Evolutionary conservation across 306 rosid genomes (phyloP), one percentile per base, ranked within the genome.

Genomic region (Rosa multiflora): DNA sequence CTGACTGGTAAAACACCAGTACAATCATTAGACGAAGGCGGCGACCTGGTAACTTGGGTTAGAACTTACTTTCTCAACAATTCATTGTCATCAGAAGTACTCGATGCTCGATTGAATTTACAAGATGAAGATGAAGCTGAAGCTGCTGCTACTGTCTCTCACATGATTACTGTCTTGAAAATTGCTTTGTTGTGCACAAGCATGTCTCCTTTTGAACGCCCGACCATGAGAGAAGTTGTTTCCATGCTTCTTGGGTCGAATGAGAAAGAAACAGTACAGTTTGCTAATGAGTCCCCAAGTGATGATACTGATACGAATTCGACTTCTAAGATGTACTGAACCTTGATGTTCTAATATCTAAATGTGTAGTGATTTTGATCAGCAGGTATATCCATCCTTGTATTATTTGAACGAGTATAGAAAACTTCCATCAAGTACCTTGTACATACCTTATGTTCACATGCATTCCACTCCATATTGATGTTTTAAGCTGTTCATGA

Each of bases 11-110:
- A 75, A 87, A 78, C 91, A 15, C 95, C 97, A 0, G 93, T 91
- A 23, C 97, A 90, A 78, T 83, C 97, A 35, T 11, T 90, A 62
- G 98, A 93, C 6, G 89, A 87, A 79, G 93, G 98, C 15, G 92
- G 98, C 0, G 97, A 90, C 81, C 97, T 91, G 53, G 96, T 90
- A 64, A 83, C 95, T 6, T 93, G 91, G 92, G 91, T 82, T 29
- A 82, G 91, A 75, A 86, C 63, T 70, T 87, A 83, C 40, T 80
- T 90, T 21, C 75, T 85, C 67, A 80, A 75, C 5, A 88, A 86
- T 72, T 76, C 84, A 20, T 23, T 91, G 76, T 78, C 86, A 1
- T 58, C 87, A 13, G 90, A 59, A 39, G 79, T 91, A 18, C 88
- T 93, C 2, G 97, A 93, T 82, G 70, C 6, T 63, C 91, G 91